Conservation (phyloP, 495 filamentous ascomycete species). For the Penicillium mononematosum region DNA sequence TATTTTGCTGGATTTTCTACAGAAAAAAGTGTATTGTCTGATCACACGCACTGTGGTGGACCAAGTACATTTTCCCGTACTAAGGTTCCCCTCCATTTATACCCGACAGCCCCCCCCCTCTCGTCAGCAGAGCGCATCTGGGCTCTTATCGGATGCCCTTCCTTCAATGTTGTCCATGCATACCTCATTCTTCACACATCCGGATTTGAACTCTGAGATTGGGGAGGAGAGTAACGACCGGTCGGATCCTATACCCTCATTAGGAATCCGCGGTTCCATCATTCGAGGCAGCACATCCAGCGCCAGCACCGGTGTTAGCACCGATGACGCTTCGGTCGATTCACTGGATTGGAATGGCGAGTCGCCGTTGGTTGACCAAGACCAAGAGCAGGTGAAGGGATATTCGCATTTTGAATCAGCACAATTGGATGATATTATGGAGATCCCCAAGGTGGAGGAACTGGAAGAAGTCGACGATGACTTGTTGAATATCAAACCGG, state of each 20-base stretch:
- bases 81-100: slow-evolving; percentile 11
- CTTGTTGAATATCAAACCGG: slow-evolving; percentile 38
- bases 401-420: slow-evolving; percentile 27
- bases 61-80: slow-evolving; percentile 13
- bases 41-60: slow-evolving; percentile 11
- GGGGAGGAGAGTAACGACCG: slow-evolving; percentile 19
- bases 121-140: slow-evolving; percentile 5
- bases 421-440: slow-evolving; percentile 25
- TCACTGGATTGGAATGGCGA: slow-evolving; percentile 39
- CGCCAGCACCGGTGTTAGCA: slow-evolving; percentile 37
- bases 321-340: slow-evolving; percentile 40
- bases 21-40: slow-evolving; percentile 8
- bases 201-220: slow-evolving; percentile 18
- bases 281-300: slow-evolving; percentile 35
- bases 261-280: slow-evolving; percentile 29
- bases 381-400: slow-evolving; percentile 19
- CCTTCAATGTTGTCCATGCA: slow-evolving; percentile 49
- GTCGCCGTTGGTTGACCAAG: slow-evolving; percentile 28
- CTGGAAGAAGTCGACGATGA: slow-evolving; percentile 48
- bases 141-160: slow-evolving; percentile 10
- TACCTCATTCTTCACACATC: slow-evolving; percentile 28
- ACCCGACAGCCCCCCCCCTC: slow-evolving; percentile 7
- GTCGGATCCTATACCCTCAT: slow-evolving; percentile 25
- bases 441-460: slow-evolving; percentile 47
- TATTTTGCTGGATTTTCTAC: background rate